Evolutionary conservation across 2,329 filamentous ascomycete species (phyloP).

Genomic region (Scleromitrula shiraiana): DNA sequence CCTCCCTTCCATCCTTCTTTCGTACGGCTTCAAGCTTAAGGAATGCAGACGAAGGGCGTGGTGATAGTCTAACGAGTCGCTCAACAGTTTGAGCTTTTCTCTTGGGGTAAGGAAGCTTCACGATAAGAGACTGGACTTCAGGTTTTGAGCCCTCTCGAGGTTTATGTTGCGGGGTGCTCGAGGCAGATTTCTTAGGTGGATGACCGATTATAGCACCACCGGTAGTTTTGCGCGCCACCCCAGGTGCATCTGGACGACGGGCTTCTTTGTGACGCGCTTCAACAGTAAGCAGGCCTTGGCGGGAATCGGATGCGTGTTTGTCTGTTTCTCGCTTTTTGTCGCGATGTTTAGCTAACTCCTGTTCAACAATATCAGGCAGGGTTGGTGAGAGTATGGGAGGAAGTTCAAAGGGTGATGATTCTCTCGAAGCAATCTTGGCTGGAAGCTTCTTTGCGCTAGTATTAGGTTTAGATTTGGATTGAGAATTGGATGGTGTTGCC

Average conservation of each 20-base stretch:
- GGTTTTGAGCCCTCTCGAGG: conserved; percentile 4
- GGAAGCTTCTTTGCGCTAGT: conserved; percentile 1
- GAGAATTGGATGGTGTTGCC: conserved; percentile 13
- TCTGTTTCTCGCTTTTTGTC: conserved; percentile 13
- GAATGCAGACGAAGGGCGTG: conserved; percentile 13
- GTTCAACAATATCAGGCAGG: conserved; percentile 26
- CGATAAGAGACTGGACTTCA: conserved; percentile 16
- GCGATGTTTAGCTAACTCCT: conserved; percentile 20
- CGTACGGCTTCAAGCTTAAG: conserved; percentile 11
- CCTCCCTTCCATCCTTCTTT: conserved; percentile 12
- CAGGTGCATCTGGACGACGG: conserved; percentile 26
- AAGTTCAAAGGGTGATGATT: conserved; percentile 14
- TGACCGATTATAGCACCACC: conserved; percentile 25
- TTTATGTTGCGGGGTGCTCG: conserved; percentile 13
- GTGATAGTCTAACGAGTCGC: conserved; percentile 21
- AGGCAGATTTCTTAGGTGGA: conserved; percentile 24
- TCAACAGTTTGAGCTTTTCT: conserved; percentile 20
- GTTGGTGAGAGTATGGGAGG: conserved; percentile 27
- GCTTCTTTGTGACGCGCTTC: conserved; percentile 28
- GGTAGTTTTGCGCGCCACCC: conserved; percentile 27
- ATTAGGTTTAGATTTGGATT: conserved; percentile 14
- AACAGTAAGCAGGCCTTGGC: conserved; percentile 20
- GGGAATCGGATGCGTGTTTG: conserved; percentile 12
- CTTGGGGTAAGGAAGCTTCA: conserved; percentile 28
- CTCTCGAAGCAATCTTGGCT: conserved; percentile 7